Conservation (phyloP, 306 rosid species). For the Dryas octopetala region DNA sequence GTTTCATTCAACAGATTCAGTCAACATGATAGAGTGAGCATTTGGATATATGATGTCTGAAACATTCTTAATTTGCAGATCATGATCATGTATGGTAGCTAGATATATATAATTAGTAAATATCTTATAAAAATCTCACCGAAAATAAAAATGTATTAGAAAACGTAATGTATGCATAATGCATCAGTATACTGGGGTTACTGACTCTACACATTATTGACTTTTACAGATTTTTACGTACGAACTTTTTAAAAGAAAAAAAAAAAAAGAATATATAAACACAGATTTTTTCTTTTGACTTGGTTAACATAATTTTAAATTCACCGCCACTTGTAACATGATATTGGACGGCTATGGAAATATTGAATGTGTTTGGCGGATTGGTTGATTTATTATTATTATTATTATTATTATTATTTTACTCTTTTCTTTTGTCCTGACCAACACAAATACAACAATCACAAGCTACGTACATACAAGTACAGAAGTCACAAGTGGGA, state of each 20-base stretch:
- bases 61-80: neutral
- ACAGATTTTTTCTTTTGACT: neutral
- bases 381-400: neutral
- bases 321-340: neutral
- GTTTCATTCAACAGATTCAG: neutral
- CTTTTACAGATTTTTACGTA: neutral
- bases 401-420: neutral
- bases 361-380: neutral
- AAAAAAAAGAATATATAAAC: no score
- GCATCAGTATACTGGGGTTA: neutral
- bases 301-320: neutral
- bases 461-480: neutral
- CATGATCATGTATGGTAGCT: no score
- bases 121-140: no score
- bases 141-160: no score
- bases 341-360: neutral
- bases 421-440: no score
- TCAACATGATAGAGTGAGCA: conserved; percentile 4
- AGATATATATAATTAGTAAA: no score
- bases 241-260: no score
- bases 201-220: neutral
- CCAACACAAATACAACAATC: neutral
- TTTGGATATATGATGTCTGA: neutral
- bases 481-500: neutral
- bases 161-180: neutral